Conservation (phyloP, 2,329 filamentous ascomycete species). For the Myotisia sp. region DNA sequence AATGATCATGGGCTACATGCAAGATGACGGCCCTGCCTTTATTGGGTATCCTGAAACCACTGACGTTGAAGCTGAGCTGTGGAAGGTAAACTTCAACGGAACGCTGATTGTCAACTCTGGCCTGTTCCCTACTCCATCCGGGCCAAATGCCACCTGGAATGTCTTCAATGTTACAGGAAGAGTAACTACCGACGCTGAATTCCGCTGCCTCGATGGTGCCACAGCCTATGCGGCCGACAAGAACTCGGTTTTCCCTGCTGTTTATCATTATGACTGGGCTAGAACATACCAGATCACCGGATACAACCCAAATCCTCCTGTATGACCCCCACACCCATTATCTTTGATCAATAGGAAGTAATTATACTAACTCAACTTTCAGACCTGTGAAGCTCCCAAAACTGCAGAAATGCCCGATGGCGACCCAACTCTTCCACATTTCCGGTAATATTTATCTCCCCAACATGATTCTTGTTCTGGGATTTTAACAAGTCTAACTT, state of each 20-base stretch:
- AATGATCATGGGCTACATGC: slow-evolving; percentile 3
- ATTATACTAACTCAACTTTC: neutral
- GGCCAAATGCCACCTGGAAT: neutral
- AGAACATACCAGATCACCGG: neutral
- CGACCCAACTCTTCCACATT: neutral
- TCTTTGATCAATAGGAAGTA: too few relatives aligned
- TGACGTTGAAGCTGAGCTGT: neutral
- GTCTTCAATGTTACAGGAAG: neutral
- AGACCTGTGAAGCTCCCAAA: neutral
- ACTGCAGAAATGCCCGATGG: neutral
- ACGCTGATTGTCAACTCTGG: neutral
- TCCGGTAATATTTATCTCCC: neutral
- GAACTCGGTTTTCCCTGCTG: slow-evolving; percentile 1
- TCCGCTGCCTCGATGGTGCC: slow-evolving; percentile 43
- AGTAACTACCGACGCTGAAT: neutral
- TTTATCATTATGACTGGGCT: slow-evolving; percentile 1
- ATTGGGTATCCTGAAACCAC: neutral
- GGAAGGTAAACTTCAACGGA: neutral
- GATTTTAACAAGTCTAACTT: too few relatives aligned
- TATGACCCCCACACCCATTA: too few relatives aligned
- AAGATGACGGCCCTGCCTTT: slow-evolving; percentile 49
- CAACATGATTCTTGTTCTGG: too few relatives aligned
- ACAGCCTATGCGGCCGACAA: slow-evolving; percentile 30
- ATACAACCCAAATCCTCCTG: neutral
- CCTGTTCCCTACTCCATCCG: neutral